A percentile compares a stretch with the other conserved stretches of the same genome.
These are phyloP conservation scores for Rhexocercosporidium sp. DNA, from an alignment of 2,329 filamentous ascomycete genomes.

Conservation along the genomic window DNA sequence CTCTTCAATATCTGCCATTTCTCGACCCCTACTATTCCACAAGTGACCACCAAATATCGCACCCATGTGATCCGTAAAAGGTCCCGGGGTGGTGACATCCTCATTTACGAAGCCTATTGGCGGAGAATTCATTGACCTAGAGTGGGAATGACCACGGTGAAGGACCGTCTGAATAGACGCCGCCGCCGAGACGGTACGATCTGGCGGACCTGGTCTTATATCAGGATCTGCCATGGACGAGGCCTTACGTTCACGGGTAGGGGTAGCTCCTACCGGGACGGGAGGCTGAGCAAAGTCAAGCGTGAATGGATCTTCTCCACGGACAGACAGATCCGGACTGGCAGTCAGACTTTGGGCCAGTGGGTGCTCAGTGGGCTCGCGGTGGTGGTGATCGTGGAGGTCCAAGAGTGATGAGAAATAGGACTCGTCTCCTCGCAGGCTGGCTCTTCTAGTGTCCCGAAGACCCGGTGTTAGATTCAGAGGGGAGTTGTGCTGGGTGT, in stretches of 20 bases:
- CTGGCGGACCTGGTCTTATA: conserved; percentile 44
- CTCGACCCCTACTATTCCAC: conserved; percentile 33
- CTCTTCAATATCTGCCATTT: conserved; percentile 47
- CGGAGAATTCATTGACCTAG: conserved; percentile 44
- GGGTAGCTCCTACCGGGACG: conserved; percentile 46
- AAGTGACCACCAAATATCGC: conserved; percentile 35
- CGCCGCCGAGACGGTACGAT: conserved; percentile 40
- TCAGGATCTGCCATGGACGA: conserved; percentile 47
- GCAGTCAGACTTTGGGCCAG: conserved; percentile 76
- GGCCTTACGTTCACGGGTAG: conserved; percentile 39
- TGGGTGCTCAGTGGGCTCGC: conserved; percentile 67
- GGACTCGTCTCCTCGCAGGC: conserved; percentile 61
- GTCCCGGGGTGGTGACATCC: conserved; percentile 30
- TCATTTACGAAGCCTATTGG: conserved; percentile 20
- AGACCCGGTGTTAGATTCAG: conserved; percentile 31
- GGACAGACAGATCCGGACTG: conserved; percentile 61
- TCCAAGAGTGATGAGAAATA: conserved; percentile 55
- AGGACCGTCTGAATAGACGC: conserved; percentile 41
- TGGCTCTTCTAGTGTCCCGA: conserved; percentile 55
- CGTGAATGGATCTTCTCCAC: conserved; percentile 39
- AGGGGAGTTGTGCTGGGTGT: conserved; percentile 56
- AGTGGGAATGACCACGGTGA: conserved; percentile 40
- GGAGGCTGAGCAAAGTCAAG: conserved; percentile 46
- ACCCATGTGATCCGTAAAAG: conserved; percentile 39
- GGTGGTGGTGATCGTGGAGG: conserved; percentile 34